These are phyloP conservation scores for Ciborinia camelliae DNA, from an alignment of 2,329 filamentous ascomycete species.

Conservation along the genomic window DNA sequence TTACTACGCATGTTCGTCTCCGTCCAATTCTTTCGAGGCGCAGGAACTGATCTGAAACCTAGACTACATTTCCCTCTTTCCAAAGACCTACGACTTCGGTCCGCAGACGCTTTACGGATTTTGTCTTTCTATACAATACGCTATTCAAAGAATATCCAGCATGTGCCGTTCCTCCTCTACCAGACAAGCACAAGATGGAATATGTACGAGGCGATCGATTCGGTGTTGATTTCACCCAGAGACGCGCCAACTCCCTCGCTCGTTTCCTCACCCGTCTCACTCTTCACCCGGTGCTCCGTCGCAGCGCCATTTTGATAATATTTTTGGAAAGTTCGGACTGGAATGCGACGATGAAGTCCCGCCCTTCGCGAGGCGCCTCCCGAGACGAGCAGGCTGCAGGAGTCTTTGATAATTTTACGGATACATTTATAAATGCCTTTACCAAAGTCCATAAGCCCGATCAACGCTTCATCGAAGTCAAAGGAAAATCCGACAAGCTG, in stretches of 20 bases:
- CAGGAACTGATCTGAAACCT: constrained; percentile 26
- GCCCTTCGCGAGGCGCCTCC: constrained; percentile 64
- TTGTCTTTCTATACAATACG: constrained; percentile 92
- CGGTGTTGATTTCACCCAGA: constrained; percentile 83
- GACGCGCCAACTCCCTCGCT: constrained; percentile 84
- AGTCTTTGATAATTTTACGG: constrained; percentile 92
- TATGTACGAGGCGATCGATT: constrained; percentile 97
- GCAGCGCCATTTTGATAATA: constrained; percentile 75
- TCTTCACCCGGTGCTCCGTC: constrained; percentile 82
- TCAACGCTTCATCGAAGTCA: constrained; percentile 89
- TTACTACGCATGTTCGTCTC: constrained; percentile 75
- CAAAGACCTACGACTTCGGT: constrained; percentile 75
- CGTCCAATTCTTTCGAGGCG: background rate
- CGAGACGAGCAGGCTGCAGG: constrained; percentile 54
- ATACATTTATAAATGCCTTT: constrained; percentile 96
- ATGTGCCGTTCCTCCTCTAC: constrained; percentile 88
- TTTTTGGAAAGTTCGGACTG: constrained; percentile 94
- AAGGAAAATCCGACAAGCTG: constrained; percentile 87
- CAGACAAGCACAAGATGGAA: constrained; percentile 99
- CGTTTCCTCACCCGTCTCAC: constrained; percentile 85
- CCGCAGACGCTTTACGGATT: constrained; percentile 93
- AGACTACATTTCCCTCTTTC: constrained; percentile 95
- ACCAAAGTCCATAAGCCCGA: constrained; percentile 95
- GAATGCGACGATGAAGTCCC: constrained; percentile 90
- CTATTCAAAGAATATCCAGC: constrained; percentile 84